These are phyloP conservation scores for Urtica urens DNA, from an alignment of 306 rosid species.

Conservation along the genomic window DNA sequence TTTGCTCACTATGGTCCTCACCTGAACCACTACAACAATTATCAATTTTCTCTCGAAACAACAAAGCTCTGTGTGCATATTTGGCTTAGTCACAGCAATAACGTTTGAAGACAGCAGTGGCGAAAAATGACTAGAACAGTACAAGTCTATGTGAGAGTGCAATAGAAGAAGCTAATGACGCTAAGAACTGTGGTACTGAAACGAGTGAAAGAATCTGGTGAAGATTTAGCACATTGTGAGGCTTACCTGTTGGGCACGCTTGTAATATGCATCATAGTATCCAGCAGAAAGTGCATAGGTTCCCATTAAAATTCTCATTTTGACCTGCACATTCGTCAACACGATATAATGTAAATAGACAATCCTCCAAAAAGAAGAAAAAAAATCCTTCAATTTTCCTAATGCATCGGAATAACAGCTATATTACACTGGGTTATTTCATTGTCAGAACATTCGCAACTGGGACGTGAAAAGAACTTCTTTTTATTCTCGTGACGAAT, in stretches of 20 bases:
- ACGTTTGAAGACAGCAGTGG: not conserved
- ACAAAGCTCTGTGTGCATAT: conserved; percentile 4
- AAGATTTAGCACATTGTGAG: not conserved
- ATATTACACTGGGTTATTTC: not conserved
- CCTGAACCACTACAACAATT: conserved; percentile 39
- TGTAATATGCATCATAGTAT: conserved; percentile 96
- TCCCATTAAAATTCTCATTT: conserved; percentile 92
- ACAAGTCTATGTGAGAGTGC: not conserved
- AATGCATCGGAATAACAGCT: not conserved
- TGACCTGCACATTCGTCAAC: conserved; percentile 45
- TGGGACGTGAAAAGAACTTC: not conserved
- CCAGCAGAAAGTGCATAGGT: conserved; percentile 98
- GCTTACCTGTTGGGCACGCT: conserved; percentile 97
- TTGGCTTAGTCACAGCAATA: conserved; percentile 8
- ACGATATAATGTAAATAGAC: conserved; percentile 3
- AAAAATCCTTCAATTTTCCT: not conserved
- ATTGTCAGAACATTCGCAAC: conserved; percentile 3
- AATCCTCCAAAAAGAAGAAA: too few relatives aligned
- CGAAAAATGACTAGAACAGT: conserved; percentile 3
- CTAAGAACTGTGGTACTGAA: not conserved
- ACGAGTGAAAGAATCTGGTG: not conserved
- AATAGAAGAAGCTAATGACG: too few relatives aligned
- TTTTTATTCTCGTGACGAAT: conserved; percentile 4
- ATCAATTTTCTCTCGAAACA: conserved; percentile 17
- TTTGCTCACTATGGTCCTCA: conserved; percentile 77